Evolutionary conservation across 768 basidiomycete genomes (phyloP).

Genomic region (Lactarius akahatsu): DNA sequence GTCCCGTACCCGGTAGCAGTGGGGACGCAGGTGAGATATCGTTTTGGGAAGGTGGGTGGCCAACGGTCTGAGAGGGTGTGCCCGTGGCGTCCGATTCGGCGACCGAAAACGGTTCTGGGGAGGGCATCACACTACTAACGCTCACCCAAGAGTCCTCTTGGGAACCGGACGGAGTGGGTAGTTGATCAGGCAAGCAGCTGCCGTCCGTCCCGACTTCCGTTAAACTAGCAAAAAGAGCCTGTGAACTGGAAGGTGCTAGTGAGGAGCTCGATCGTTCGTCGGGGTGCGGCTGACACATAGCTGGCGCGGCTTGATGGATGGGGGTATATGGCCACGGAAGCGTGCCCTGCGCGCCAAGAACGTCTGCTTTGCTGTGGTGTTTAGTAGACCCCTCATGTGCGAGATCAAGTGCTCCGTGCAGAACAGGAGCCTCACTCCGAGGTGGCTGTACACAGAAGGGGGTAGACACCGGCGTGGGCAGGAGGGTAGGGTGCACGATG

Average conservation of each 20-base stretch:
- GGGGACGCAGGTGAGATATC: not conserved
- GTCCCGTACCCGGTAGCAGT: not conserved
- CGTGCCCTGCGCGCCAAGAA: not conserved
- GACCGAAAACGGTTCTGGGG: not conserved
- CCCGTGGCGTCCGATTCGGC: not conserved
- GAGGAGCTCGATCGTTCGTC: not conserved
- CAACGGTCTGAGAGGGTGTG: not conserved
- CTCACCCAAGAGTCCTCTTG: not conserved
- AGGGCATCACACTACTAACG: not conserved
- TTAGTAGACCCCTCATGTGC: not conserved
- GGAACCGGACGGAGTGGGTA: not conserved
- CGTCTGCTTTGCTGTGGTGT: conserved; percentile 1
- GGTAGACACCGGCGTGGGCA: too few relatives aligned
- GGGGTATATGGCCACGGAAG: not conserved
- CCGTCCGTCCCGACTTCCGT: not conserved
- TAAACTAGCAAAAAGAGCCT: not conserved
- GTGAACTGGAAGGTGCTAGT: not conserved
- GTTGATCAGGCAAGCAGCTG: not conserved
- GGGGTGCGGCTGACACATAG: not conserved
- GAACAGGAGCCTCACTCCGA: too few relatives aligned
- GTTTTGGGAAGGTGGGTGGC: not conserved
- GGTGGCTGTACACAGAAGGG: not conserved
- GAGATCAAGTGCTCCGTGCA: not conserved
- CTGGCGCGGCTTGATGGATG: not conserved
- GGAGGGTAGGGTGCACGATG: not conserved